phyloP scores from a whole-genome alignment of 495 filamentous ascomycete genomes.

The Podospora pseudopauciseta region DNA sequence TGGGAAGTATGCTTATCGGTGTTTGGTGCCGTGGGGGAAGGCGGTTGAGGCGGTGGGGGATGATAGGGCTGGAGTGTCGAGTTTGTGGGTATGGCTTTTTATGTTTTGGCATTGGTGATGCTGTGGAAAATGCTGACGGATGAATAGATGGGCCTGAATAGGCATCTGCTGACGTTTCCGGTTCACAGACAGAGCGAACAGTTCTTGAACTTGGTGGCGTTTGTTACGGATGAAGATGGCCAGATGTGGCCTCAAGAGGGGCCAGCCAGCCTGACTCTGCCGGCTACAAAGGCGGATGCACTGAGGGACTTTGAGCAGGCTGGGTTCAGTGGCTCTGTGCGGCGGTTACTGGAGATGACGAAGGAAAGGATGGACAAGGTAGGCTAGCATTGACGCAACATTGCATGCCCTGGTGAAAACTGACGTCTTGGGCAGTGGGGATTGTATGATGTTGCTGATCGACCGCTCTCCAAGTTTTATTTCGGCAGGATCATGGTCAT shows the following conservation, averaged over 20 bases:
- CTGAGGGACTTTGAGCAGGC: conserved; percentile 43
- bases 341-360: conserved; percentile 22
- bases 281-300: conserved; percentile 51
- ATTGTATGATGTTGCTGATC: conserved; percentile 63
- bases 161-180: conserved; percentile 61
- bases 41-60: conserved; percentile 54
- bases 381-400: background rate
- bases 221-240: conserved; percentile 30
- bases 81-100: conserved; percentile 46
- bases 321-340: conserved; percentile 50
- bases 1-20: conserved; percentile 53
- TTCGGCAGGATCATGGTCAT: conserved; percentile 55
- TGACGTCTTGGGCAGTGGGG: conserved; percentile 42
- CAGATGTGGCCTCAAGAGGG: conserved; percentile 5
- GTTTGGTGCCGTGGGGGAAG: conserved; percentile 51
- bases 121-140: conserved; percentile 18
- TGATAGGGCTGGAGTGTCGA: conserved; percentile 50
- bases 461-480: conserved; percentile 54
- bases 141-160: conserved; percentile 56
- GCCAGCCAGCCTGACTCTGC: background rate
- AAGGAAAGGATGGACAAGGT: conserved; percentile 29
- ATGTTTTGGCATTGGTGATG: conserved; percentile 32
- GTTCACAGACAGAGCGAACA: conserved; percentile 50
- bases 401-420: conserved; percentile 11
- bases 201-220: conserved; percentile 51